These are phyloP conservation scores for Noccaea caerulescens DNA, from an alignment of 345 rosid species.

Conservation along the genomic window DNA sequence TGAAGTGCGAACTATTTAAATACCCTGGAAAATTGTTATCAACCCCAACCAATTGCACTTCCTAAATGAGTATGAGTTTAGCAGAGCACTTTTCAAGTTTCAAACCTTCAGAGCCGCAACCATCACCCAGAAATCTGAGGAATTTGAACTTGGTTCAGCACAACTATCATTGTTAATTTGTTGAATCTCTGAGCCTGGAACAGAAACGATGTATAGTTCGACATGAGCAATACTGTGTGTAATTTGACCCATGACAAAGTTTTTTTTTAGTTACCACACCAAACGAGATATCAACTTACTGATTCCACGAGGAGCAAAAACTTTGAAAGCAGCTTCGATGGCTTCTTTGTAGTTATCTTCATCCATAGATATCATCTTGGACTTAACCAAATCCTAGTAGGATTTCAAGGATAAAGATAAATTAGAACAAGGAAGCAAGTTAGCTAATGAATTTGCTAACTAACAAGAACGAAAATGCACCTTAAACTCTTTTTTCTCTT, in stretches of 20 bases:
- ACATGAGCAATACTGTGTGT: slow-evolving; percentile 13
- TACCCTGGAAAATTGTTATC: too few relatives aligned
- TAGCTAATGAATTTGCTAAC: slow-evolving; percentile 14
- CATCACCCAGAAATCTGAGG: slow-evolving; percentile 98
- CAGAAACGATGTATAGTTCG: slow-evolving; percentile 15
- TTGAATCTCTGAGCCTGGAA: slow-evolving; percentile 69
- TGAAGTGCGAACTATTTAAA: background rate
- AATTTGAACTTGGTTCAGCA: slow-evolving; percentile 62
- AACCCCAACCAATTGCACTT: slow-evolving; percentile 2
- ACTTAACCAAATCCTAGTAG: slow-evolving; percentile 82
- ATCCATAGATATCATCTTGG: slow-evolving; percentile 67
- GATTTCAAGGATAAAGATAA: slow-evolving; percentile 34
- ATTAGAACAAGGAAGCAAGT: slow-evolving; percentile 32
- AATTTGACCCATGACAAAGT: slow-evolving; percentile 1
- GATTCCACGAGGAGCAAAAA: slow-evolving; percentile 86
- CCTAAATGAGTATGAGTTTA: slow-evolving; percentile 15
- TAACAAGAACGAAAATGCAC: slow-evolving; percentile 45
- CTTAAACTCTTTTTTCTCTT: slow-evolving; percentile 92
- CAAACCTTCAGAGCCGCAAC: slow-evolving; percentile 92
- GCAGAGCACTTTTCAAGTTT: slow-evolving; percentile 32
- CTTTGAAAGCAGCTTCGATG: slow-evolving; percentile 84
- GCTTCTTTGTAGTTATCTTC: slow-evolving; percentile 99
- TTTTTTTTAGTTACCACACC: slow-evolving; percentile 2
- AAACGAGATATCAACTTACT: slow-evolving; percentile 59
- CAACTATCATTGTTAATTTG: slow-evolving; percentile 65